Evolutionary conservation across 1,139 yeast species (phyloP).

Genomic region (Scheffersomyces segobiensis): DNA sequence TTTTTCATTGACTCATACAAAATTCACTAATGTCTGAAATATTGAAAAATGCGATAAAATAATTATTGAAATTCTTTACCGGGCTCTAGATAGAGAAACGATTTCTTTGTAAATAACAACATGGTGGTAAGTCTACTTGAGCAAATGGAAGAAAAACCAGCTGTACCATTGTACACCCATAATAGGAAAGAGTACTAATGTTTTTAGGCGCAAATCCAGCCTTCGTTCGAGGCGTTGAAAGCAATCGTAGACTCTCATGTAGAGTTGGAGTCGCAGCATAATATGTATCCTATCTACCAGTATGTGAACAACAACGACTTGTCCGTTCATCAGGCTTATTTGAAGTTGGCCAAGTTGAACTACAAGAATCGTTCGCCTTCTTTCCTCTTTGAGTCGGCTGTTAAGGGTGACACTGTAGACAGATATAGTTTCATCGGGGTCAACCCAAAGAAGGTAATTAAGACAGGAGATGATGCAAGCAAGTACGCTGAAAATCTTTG

Average conservation of each 20-base stretch:
- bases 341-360: slow-evolving; percentile 76
- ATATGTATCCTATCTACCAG: slow-evolving; percentile 78
- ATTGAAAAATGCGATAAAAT: background rate
- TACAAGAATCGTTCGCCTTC: slow-evolving; percentile 61
- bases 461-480: slow-evolving; percentile 61
- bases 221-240: slow-evolving; percentile 53
- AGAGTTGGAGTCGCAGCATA: slow-evolving; percentile 34
- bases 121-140: background rate
- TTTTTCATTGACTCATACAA: slow-evolving; percentile 1
- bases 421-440: slow-evolving; percentile 90
- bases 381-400: slow-evolving; percentile 84
- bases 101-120: background rate
- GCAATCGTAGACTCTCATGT: slow-evolving; percentile 38
- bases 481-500: slow-evolving; percentile 34
- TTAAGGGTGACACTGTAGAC: slow-evolving; percentile 85
- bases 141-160: background rate
- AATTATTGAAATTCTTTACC: background rate
- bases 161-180: background rate
- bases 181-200: slow-evolving; percentile 12
- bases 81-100: background rate
- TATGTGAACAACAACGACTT: slow-evolving; percentile 73
- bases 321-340: slow-evolving; percentile 87
- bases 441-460: slow-evolving; percentile 75
- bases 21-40: background rate
- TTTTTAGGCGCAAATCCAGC: slow-evolving; percentile 51